These are phyloP conservation scores for Prunus salicina DNA, from an alignment of 306 rosid species.

Conservation along the genomic window DNA sequence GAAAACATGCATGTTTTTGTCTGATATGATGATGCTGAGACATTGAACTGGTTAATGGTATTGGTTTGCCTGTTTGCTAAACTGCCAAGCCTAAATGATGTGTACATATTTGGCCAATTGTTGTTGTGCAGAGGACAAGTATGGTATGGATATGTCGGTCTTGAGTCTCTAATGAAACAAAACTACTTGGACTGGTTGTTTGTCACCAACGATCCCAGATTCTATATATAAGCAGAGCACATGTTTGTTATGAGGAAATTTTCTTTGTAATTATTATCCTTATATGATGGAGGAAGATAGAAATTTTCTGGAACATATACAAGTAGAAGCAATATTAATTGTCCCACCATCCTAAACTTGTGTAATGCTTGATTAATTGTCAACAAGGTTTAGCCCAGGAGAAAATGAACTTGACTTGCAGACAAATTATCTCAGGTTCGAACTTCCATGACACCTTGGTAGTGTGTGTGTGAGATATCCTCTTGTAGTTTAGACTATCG, in stretches of 20 bases:
- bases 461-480: too few relatives aligned
- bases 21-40: background rate
- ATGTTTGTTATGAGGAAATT: background rate
- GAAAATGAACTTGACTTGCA: too few relatives aligned
- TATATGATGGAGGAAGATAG: background rate
- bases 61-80: background rate
- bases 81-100: background rate
- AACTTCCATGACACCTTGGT: accelerated
- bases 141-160: background rate
- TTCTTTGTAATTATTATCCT: background rate
- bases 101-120: too few relatives aligned
- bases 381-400: too few relatives aligned
- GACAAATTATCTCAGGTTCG: too few relatives aligned
- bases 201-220: background rate
- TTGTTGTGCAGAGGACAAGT: background rate
- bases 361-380: background rate
- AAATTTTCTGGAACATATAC: background rate
- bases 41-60: background rate
- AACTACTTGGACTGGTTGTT: background rate
- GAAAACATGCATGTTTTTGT: too few relatives aligned
- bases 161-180: background rate
- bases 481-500: too few relatives aligned
- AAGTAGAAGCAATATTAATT: background rate
- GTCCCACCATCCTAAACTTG: background rate
- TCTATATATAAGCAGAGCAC: background rate